These are phyloP conservation scores for Pleodorina starrii DNA, from an alignment of 139 green algal genomes.

Conservation along the genomic window DNA sequence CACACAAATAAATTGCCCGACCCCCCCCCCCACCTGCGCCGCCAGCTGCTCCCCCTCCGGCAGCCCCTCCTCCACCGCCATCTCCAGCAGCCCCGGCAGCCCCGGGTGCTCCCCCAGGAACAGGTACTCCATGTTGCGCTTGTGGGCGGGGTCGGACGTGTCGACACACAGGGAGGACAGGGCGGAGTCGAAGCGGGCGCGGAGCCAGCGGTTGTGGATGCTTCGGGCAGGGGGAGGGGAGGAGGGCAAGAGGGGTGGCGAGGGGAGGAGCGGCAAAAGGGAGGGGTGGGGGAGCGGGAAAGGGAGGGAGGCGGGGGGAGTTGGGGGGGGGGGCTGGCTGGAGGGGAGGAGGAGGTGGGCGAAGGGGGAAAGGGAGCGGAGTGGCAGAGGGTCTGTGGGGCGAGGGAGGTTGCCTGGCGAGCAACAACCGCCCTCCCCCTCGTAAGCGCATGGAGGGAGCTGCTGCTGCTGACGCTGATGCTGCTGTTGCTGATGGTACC, in stretches of 20 bases:
- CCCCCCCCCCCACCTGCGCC: conserved; percentile 25
- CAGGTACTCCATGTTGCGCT: conserved; percentile 76
- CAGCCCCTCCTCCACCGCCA: conserved; percentile 68
- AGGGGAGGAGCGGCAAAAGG: neutral
- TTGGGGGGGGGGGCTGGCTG: too few species aligned
- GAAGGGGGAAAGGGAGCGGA: too few species aligned
- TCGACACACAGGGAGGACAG: conserved; percentile 21
- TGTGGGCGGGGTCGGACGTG: conserved; percentile 54
- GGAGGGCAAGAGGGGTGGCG: neutral
- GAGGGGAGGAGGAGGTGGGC: too few species aligned
- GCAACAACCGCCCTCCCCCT: too few species aligned
- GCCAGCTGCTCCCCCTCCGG: conserved; percentile 36
- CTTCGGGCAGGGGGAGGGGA: neutral
- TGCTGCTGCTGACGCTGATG: too few species aligned
- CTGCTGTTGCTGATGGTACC: too few species aligned
- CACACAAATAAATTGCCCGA: neutral
- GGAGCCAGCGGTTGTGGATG: conserved; percentile 82
- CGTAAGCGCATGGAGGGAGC: too few species aligned
- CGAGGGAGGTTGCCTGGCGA: too few species aligned
- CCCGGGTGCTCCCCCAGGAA: conserved; percentile 70
- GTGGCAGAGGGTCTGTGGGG: too few species aligned
- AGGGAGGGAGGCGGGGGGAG: too few species aligned
- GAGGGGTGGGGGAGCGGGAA: neutral
- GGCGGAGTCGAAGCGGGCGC: conserved; percentile 68
- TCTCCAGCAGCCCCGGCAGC: conserved; percentile 62